Evolutionary conservation across 2,329 filamentous ascomycete genomes (phyloP).

Genomic region (Neonectria hederae): DNA sequence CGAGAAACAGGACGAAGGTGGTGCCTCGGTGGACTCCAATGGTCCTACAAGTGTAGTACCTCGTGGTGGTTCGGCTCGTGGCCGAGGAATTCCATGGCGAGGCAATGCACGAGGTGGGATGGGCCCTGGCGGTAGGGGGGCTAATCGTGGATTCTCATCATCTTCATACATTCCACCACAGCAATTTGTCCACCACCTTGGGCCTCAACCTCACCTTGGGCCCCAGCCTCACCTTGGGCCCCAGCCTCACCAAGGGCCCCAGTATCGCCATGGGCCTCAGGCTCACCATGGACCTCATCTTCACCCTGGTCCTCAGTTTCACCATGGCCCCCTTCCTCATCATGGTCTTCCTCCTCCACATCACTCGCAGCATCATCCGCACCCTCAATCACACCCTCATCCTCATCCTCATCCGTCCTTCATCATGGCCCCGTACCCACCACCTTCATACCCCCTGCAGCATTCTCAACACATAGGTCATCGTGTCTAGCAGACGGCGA

Average conservation of each 20-base stretch:
- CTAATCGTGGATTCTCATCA: neutral
- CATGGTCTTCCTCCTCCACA: neutral
- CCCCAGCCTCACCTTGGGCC: neutral
- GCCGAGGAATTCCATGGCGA: constrained; percentile 26
- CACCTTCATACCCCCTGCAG: constrained; percentile 5
- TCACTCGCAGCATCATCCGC: neutral
- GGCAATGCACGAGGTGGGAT: constrained; percentile 23
- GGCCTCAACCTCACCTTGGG: neutral
- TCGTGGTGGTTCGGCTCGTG: constrained; percentile 18
- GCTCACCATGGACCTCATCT: neutral
- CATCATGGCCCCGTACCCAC: constrained; percentile 9
- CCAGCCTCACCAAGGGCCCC: neutral
- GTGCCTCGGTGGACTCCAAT: constrained; percentile 6
- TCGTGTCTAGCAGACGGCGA: constrained; percentile 19
- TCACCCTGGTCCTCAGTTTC: neutral
- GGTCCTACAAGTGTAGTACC: neutral
- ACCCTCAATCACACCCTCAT: neutral
- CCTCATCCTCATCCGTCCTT: constrained; percentile 7
- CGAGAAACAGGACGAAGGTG: constrained; percentile 21
- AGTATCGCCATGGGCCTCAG: neutral
- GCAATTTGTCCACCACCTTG: constrained; percentile 1
- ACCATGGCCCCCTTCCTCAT: neutral
- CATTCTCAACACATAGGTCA: constrained; percentile 28
- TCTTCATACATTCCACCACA: constrained; percentile 15
- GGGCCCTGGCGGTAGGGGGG: constrained; percentile 11